Evolutionary conservation across 1,139 yeast species (phyloP), one percentile per base, ranked within the genome.

Genomic region (Taphrina sp.): DNA sequence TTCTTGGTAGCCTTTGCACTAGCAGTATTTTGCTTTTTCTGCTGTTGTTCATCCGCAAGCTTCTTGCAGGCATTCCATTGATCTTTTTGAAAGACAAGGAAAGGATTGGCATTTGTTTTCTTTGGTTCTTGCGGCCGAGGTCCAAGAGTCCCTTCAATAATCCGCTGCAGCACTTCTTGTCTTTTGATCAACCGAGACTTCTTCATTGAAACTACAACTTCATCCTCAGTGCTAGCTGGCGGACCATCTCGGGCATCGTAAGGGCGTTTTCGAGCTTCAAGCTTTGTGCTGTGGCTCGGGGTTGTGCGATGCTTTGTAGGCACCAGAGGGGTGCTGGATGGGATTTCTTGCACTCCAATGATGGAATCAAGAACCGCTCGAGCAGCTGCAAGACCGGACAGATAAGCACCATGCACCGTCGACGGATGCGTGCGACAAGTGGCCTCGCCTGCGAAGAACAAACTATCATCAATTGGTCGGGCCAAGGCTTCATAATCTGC

Each of bases 371-470:
- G 60, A 1, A 72, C 72, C 44, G 73, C 76, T 23, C 66, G 68
- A 0, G 76, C 76, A 1, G 73, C 75, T 14, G 76, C 63, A 26
- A 74, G 61, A 2, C 76, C 76, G 4, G 75, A 72, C 0, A 73
- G 60, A 57, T 72, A 73, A 0, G 77, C 76, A 0, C 77, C 77
- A 56, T 74, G 76, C 3, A 73, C 73, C 0, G 77, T 72, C 1
- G 75, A 75, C 0, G 77, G 76, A 52, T 70, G 69, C 10, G 69
- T 62, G 5, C 76, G 64, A 39, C 73, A 71, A 0, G 77, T 73
- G 0, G 76, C 76, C 55, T 73, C 77, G 33, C 77, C 77, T 0
- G 76, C 77, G 60, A 74, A 73, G 59, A 69, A 72, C 47, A 74
- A 59, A 8, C 69, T 63, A 31, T 70, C 65, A 33, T 65, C 68